Base-by-base conservation (phyloP, 2,329 filamentous ascomycete genomes). In the Colletotrichum cereale region DNA sequence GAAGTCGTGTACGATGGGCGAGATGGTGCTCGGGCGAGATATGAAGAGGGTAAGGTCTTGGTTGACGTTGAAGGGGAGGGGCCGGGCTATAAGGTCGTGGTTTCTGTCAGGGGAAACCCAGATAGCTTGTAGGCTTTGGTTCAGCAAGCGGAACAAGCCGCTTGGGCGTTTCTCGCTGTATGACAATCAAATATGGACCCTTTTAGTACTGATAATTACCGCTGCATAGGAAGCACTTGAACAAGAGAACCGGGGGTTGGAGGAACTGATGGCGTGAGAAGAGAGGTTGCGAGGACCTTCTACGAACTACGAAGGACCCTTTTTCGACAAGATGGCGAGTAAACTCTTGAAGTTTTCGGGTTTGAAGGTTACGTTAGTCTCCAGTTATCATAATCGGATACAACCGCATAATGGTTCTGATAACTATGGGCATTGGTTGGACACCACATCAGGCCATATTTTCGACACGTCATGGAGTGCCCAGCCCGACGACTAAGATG, bases 1-100 rank as follows among this genome's bases (percentile, higher is more conserved):
- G 16, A 11, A 4, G 58, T 70, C 3, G 74, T 78, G 31, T 77
- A 53, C 34, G 34, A 40, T 52, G 67, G 67, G 4, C 40, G 18
- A 14, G 48, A 36, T 2, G 61, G 36, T 14, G 18, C 12, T 8
- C 12, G n/a, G 31, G 69, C 50, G 10, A 58, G 60, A 18, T 50
- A 60, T 48, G 44, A 60, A 11, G 53, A 44, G 3, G 55, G 26
- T 26, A 69, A 31, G 47, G 44, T 69, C 2, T 29, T 47, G 58
- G 60, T 72, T 42, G 65, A 69, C 5, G 53, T 72, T 40, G 69
- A 69, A 55, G 69, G 69, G 1, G 58, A 53, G n/a, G 53, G 66
- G 14, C 12, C 14, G 26, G 58, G 50, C 24, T 18, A 5, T 3
- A n/a, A 40, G 44, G 44, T 34, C 7, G 40, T 48, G 5, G 24